These are phyloP conservation scores for Rhizopus stolonifer DNA, from an alignment of 371 early-diverging fungal genomes.

Conservation along the genomic window DNA sequence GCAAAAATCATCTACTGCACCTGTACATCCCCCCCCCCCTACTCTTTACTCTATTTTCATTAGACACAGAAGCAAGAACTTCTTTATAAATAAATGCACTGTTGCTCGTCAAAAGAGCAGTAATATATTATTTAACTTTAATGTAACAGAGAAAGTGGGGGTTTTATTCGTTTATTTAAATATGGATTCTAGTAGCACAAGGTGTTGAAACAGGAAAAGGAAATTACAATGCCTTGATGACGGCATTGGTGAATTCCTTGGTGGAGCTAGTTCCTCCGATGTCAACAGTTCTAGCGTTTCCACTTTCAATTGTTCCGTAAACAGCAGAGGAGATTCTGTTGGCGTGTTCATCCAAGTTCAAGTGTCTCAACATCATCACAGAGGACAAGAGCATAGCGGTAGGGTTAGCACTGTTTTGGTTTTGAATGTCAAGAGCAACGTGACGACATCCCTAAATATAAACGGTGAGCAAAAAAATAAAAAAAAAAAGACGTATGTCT, in stretches of 20 bases:
- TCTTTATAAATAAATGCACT: not conserved
- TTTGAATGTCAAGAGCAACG: slow-evolving; percentile 90
- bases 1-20: not conserved
- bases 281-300: slow-evolving; percentile 31
- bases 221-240: slow-evolving; percentile 66
- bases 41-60: slow-evolving; percentile 1
- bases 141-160: not conserved
- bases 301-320: slow-evolving; percentile 22
- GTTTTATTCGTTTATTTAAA: not conserved
- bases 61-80: not conserved
- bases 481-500: not conserved
- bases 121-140: not conserved
- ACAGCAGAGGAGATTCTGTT: slow-evolving; percentile 82
- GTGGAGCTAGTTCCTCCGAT: slow-evolving; percentile 62
- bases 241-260: slow-evolving; percentile 87
- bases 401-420: slow-evolving; percentile 89
- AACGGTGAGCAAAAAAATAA: not conserved
- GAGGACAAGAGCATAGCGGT: slow-evolving; percentile 93
- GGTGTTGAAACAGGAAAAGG: not conserved
- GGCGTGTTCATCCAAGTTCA: slow-evolving; percentile 79
- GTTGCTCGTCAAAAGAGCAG: not conserved
- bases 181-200: not conserved
- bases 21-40: not conserved
- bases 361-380: slow-evolving; percentile 96
- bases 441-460: slow-evolving; percentile 81